Evolutionary conservation across 352 stramenopile genomes (phyloP).

Genomic region (Thraustochytrium sp.): DNA sequence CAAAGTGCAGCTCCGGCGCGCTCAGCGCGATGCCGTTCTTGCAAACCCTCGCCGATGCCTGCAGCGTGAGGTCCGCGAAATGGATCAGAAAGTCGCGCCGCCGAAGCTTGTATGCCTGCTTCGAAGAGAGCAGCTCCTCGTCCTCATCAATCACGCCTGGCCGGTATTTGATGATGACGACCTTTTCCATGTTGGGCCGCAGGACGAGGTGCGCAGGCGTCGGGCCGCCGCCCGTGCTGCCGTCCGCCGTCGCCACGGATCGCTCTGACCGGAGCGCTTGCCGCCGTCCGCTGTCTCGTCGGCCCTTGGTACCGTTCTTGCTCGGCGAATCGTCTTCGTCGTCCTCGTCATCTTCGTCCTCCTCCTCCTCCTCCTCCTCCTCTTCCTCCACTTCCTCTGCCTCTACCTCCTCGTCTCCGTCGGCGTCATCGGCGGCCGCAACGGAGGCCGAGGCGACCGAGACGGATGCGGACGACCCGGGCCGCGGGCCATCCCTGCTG

Average conservation of each 20-base stretch:
- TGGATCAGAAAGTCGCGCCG: slow-evolving; percentile 37
- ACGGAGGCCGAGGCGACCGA: background rate
- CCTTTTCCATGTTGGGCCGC: slow-evolving; percentile 7
- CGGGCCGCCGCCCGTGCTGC: background rate
- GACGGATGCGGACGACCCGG: too few relatives aligned
- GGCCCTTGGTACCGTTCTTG: background rate
- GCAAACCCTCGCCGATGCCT: background rate
- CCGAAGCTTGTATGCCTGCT: slow-evolving; percentile 14
- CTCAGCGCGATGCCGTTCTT: slow-evolving; percentile 8
- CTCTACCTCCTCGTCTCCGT: background rate
- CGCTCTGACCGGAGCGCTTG: background rate
- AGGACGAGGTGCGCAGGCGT: background rate
- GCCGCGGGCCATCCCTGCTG: too few relatives aligned
- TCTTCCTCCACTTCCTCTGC: background rate
- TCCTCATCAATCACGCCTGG: background rate
- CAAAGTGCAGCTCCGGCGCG: slow-evolving; percentile 26
- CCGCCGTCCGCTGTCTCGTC: background rate
- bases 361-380: background rate
- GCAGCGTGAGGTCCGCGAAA: slow-evolving; percentile 1
- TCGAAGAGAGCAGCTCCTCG: background rate
- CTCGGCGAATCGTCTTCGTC: background rate
- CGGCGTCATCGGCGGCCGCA: background rate
- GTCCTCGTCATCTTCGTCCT: background rate
- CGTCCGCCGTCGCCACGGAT: background rate
- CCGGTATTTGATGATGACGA: slow-evolving; percentile 10